Percentiles rank a stretch among this genome's conserved stretches.
These are phyloP conservation scores for Isatis tinctoria DNA, from an alignment of 345 rosid genomes.

Conservation along the genomic window DNA sequence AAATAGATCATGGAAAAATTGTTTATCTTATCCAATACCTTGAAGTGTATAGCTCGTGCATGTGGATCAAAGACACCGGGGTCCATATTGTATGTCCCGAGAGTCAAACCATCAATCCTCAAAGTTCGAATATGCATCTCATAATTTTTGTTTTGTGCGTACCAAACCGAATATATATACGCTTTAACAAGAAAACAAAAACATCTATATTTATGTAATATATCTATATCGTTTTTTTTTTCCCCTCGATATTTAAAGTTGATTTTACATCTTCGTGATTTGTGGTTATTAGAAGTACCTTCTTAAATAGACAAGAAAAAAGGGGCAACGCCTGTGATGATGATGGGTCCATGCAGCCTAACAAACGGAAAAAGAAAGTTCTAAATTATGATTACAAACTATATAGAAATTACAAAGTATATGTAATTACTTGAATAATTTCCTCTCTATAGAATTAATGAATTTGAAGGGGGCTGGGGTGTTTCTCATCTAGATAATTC, in stretches of 20 bases:
- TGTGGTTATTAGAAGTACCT: constrained; percentile 5
- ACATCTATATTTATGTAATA: neutral
- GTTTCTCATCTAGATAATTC: neutral
- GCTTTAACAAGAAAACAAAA: neutral
- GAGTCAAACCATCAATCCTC: constrained; percentile 28
- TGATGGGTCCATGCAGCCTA: constrained; percentile 13
- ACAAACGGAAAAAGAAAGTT: neutral
- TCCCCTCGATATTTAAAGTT: neutral
- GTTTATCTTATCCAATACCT: constrained; percentile 22
- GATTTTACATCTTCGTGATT: neutral
- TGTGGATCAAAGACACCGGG: constrained; percentile 24
- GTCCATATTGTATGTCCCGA: constrained; percentile 14
- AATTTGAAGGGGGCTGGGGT: neutral
- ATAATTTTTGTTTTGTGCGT: neutral
- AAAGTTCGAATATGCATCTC: constrained; percentile 17
- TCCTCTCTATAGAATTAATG: neutral
- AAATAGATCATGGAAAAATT: neutral
- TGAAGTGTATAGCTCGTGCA: constrained; percentile 15
- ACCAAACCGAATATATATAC: neutral
- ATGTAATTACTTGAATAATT: neutral
- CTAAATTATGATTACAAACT: neutral
- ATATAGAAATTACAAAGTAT: neutral
- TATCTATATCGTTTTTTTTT: neutral
- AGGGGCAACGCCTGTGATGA: constrained; percentile 10
- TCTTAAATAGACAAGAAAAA: neutral